A percentile compares a stretch with the other conserved stretches of the same genome.
Evolutionary conservation across 2,329 filamentous ascomycete species (phyloP).

Genomic region (Neocucurbitaria cava): DNA sequence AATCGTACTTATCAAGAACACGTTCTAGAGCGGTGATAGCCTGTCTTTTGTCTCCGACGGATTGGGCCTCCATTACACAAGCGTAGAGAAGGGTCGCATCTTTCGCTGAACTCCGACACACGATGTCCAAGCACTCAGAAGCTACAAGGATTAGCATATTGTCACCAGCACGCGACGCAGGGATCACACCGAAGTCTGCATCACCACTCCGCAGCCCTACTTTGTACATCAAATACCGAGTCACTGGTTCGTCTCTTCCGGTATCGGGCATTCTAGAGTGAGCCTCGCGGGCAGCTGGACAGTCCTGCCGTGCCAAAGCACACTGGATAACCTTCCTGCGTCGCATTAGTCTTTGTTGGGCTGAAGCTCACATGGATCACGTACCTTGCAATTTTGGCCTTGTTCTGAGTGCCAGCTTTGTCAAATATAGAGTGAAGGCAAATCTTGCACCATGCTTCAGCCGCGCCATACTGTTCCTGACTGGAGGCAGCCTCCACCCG

Average conservation of each 20-base stretch:
- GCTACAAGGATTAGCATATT: constrained; percentile 51
- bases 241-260: constrained; percentile 67
- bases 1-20: constrained; percentile 64
- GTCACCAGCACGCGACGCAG: too few species aligned
- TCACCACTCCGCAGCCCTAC: constrained; percentile 68
- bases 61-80: constrained; percentile 79
- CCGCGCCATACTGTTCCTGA: constrained; percentile 60
- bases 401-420: constrained; percentile 69
- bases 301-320: constrained; percentile 65
- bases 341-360: constrained; percentile 6
- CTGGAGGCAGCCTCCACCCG: constrained; percentile 67
- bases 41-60: constrained; percentile 66
- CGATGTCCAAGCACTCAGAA: constrained; percentile 66
- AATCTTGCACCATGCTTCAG: constrained; percentile 74
- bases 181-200: constrained; percentile 55
- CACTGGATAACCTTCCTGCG: constrained; percentile 76
- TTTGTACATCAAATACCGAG: constrained; percentile 78
- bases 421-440: constrained; percentile 72
- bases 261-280: constrained; percentile 67
- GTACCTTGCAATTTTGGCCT: constrained; percentile 71
- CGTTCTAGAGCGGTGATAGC: constrained; percentile 66
- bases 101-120: constrained; percentile 62
- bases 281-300: constrained; percentile 60
- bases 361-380: background rate
- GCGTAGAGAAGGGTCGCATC: constrained; percentile 75